Evolutionary conservation across 2,329 filamentous ascomycete genomes (phyloP).

Genomic region (Talaromyces rugulosus): DNA sequence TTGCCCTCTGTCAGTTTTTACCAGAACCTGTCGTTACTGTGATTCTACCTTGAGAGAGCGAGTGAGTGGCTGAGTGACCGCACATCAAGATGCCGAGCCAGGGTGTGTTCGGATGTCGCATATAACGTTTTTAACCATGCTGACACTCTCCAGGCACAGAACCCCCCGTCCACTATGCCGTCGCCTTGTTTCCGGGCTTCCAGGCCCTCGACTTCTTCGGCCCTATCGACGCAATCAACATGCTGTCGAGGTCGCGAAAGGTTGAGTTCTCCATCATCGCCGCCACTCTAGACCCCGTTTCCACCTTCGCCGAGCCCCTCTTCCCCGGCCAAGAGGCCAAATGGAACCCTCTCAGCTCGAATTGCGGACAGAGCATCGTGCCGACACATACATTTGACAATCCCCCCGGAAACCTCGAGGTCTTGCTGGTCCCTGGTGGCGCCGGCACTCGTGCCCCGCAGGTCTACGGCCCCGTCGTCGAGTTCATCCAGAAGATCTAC

Average conservation of each 20-base stretch:
- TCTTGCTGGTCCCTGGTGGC: slow-evolving; percentile 65
- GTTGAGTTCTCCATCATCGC: slow-evolving; percentile 12
- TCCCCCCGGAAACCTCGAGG: slow-evolving; percentile 50
- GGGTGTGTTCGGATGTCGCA: not conserved
- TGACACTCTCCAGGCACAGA: not conserved
- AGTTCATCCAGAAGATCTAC: slow-evolving; percentile 45
- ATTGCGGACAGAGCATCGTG: slow-evolving; percentile 32
- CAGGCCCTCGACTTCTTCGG: slow-evolving; percentile 12
- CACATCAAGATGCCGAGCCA: not conserved
- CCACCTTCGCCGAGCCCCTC: not conserved
- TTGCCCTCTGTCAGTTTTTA: not conserved
- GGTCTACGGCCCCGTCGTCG: slow-evolving; percentile 34
- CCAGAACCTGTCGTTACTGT: not conserved
- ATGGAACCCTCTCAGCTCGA: slow-evolving; percentile 9
- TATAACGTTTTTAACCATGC: not conserved
- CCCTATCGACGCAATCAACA: slow-evolving; percentile 8
- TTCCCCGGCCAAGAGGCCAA: slow-evolving; percentile 8
- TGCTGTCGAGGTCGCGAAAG: slow-evolving; percentile 4
- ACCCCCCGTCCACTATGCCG: slow-evolving; percentile 6
- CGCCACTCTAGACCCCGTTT: slow-evolving; percentile 9
- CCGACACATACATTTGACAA: slow-evolving; percentile 55
- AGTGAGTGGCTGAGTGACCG: not conserved
- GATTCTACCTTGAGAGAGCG: not conserved
- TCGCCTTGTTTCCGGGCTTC: slow-evolving; percentile 12
- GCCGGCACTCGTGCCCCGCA: slow-evolving; percentile 38